Evolutionary conservation across 1,284 basidiomycete species (phyloP), one percentile per base, ranked within the genome.

Genomic region (Cutaneotrichosporon sp.): DNA sequence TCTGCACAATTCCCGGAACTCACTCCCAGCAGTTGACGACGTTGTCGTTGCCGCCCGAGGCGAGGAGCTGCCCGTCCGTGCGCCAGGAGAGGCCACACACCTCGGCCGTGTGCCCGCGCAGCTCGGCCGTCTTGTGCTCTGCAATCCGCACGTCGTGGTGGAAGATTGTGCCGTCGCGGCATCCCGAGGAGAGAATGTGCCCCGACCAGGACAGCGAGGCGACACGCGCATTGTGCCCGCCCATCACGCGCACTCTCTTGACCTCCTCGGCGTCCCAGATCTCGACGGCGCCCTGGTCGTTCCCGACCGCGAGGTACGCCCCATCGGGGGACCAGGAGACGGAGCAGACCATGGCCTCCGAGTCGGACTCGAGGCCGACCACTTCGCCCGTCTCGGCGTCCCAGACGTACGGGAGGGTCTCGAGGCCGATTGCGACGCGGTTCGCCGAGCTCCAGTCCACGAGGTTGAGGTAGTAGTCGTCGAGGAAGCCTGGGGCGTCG

Each of bases 381-480:
- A 98, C 95, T 7, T 85, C 80, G 3, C 95, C 95, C 0, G 89
- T 89, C 72, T 95, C 91, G 0, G 94, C 95, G 68, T 88, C 89
- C 97, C 95, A 99, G 57, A 95, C 86, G 78, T 95, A 98, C 0
- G 89, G 90, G 54, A 84, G 84, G 47, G 88, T 86, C 31, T 87
- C 89, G 4, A 97, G 85, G 0, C 90, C 94, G 61, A 97, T 93
- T 1, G 90, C 92, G 4, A 98, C 86, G 34, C 89, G 82, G 79
- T 99, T 98, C 62, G 86, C 86, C 33, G 84, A 84, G 38, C 89
- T 90, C 95, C 95, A 99, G 47, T 89, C 86, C 59, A 98, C 80
- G 36, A 99, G 83, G 77, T 99, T 99, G 71, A 97, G 87, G 77
- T 99, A 99, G 79, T 97, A 99, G 79, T 99, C 97, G 69, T 98